Conservation (phyloP, 192 early-diverging fungal genomes). For the Linnemannia elongata region DNA sequence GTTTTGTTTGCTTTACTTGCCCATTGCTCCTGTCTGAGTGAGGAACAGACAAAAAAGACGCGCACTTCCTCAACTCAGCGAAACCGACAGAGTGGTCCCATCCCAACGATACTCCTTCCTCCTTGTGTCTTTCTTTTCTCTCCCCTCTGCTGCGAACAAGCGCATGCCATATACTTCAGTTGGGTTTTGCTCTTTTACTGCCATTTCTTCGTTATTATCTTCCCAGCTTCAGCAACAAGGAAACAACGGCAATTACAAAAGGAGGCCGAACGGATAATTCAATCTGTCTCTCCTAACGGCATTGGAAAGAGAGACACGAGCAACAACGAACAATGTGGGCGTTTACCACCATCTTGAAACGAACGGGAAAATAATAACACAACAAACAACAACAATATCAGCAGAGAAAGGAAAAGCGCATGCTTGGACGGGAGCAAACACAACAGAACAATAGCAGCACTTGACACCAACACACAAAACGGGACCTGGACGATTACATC, state of each 20-base stretch:
- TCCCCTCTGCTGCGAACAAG: not conserved
- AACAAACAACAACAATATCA: not conserved
- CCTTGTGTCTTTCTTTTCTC: not conserved
- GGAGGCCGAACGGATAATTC: not conserved
- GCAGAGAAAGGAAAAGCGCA: not conserved
- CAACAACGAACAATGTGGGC: not conserved
- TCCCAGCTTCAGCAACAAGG: not conserved
- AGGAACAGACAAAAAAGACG: no score
- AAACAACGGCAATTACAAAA: not conserved
- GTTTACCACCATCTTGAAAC: slow-evolving; percentile 8
- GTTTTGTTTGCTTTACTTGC: not conserved
- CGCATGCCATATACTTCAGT: not conserved
- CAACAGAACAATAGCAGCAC: not conserved
- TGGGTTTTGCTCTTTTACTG: not conserved
- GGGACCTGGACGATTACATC: not conserved
- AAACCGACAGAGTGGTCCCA: not conserved
- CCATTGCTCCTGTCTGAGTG: not conserved
- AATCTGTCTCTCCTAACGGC: not conserved
- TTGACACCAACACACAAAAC: not conserved
- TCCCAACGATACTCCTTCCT: not conserved
- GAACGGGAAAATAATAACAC: not conserved
- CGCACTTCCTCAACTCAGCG: not conserved
- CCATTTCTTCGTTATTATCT: not conserved
- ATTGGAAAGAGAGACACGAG: not conserved
- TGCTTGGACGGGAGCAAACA: not conserved